Evolutionary conservation across 225 moss, liverwort and hornwort species (phyloP).

Genomic region (Straminergon stramineum): DNA sequence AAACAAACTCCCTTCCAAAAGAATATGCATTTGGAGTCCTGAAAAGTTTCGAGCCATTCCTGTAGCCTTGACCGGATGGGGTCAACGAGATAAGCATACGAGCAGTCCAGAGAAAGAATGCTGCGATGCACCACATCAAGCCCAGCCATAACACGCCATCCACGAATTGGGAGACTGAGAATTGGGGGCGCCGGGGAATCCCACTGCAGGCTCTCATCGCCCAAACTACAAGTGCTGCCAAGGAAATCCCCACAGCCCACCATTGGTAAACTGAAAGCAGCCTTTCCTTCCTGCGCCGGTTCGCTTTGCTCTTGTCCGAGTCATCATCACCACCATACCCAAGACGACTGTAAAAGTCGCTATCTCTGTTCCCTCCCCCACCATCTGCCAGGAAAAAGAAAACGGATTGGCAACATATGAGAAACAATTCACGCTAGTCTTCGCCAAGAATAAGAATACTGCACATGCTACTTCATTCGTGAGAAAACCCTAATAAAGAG

Average conservation of each 20-base stretch:
- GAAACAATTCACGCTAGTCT: neutral
- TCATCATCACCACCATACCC: constrained; percentile 33
- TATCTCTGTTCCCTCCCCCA: constrained; percentile 28
- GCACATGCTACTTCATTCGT: neutral
- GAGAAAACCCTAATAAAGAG: neutral
- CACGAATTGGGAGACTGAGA: constrained; percentile 22
- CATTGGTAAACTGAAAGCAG: constrained; percentile 1
- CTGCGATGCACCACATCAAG: constrained; percentile 26
- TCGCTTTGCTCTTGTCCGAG: neutral
- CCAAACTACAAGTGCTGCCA: constrained; percentile 3
- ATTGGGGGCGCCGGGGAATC: neutral
- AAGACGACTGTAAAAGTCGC: neutral
- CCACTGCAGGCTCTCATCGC: constrained; percentile 12
- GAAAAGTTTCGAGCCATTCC: neutral
- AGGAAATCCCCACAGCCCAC: constrained; percentile 13
- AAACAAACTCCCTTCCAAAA: constrained; percentile 8
- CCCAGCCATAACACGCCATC: constrained; percentile 36
- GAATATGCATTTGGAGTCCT: neutral
- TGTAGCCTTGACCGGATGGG: neutral
- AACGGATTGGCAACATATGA: neutral
- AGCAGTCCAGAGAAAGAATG: constrained; percentile 16
- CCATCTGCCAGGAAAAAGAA: constrained; percentile 1
- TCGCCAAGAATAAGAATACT: neutral
- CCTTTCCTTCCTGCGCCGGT: neutral
- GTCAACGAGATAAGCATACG: constrained; percentile 22